Evolutionary conservation across 108 stramenopile genomes (phyloP), one percentile per base, ranked within the genome.

Genomic region (Halocafeteria seosinensis): DNA sequence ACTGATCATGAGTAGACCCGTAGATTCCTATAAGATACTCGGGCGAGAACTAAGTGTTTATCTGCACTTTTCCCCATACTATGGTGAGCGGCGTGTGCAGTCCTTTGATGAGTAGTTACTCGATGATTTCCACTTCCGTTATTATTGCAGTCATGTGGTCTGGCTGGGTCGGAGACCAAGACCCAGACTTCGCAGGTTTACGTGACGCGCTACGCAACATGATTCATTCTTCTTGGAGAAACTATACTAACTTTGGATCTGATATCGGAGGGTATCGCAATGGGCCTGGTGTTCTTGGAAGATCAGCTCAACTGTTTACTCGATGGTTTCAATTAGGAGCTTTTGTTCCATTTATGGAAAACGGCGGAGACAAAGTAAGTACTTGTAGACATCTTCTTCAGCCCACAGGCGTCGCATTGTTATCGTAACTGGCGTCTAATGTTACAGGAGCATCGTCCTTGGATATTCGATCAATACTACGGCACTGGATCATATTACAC

Each of bases 141-240:
- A n/a, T n/a, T n/a, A n/a, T n/a, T n/a, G n/a, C n/a, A n/a, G 68
- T 63, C 26, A 63, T 69, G 68, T 32, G 42, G 30, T 50, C 37
- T 38, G 68, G 68, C 4, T 69, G 68, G 68, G 68, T 69, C 50
- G 68, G 68, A 23, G 68, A 69, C 62, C 61, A 69, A 28, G 68
- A 69, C 37, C 61, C 62, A 6, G 61, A 12, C 42, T 69, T 69
- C 68, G 1, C 8, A 4, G 68, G 68, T 5, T 3, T 69, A 21
- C 24, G 3, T 31, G 58, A 34, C 61, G 61, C 61, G 6, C 42
- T 69, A 34, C 62, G 68, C 21, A 69, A 69, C 61, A 31, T 60
- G 23, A 35, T 69, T 26, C 62, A 64, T 52, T 38, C 36, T 25
- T 38, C 62, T 26, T 69, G 68, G 68, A 1, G 1, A 24, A 21